Percentiles rank a stretch among this genome's conserved stretches.
Evolutionary conservation across 2,329 filamentous ascomycete genomes (phyloP).

Genomic region (Paecilomyces variotii): DNA sequence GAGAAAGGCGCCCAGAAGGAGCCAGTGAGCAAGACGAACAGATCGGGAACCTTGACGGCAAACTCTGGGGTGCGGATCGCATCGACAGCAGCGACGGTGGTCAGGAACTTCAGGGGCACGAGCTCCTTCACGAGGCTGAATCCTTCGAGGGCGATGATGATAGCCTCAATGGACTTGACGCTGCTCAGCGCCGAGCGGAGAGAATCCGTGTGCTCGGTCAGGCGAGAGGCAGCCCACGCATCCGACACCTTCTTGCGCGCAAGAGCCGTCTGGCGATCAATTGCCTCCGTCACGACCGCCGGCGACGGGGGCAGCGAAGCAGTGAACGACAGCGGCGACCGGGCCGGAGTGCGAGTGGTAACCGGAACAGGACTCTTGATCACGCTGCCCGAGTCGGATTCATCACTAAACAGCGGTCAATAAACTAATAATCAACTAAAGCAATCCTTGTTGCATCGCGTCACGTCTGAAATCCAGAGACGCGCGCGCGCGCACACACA

Average conservation of each 20-base stretch:
- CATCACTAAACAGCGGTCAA: constrained; percentile 9
- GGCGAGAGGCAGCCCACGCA: constrained; percentile 27
- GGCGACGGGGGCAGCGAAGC: constrained; percentile 75
- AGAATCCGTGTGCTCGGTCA: constrained; percentile 46
- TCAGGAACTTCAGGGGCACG: constrained; percentile 62
- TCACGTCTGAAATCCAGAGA: constrained; percentile 4
- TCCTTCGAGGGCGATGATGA: constrained; percentile 62
- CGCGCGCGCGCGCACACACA: neutral
- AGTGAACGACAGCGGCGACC: constrained; percentile 43
- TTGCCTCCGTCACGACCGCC: constrained; percentile 64
- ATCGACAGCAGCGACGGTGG: constrained; percentile 59
- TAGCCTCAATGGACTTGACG: constrained; percentile 60
- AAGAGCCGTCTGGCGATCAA: constrained; percentile 55
- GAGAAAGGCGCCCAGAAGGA: constrained; percentile 78
- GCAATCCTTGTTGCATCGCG: neutral
- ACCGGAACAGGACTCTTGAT: constrained; percentile 39
- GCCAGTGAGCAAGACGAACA: constrained; percentile 67
- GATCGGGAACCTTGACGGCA: constrained; percentile 65
- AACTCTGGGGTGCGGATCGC: constrained; percentile 50
- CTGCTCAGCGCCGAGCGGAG: constrained; percentile 62
- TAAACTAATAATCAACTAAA: neutral
- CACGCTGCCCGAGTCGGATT: constrained; percentile 13
- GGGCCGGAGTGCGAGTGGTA: constrained; percentile 35
- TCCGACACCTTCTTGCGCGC: constrained; percentile 27
- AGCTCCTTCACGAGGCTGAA: constrained; percentile 62